Evolutionary conservation across 495 filamentous ascomycete genomes (phyloP).

Genomic region (Podospora pseudopauciseta): DNA sequence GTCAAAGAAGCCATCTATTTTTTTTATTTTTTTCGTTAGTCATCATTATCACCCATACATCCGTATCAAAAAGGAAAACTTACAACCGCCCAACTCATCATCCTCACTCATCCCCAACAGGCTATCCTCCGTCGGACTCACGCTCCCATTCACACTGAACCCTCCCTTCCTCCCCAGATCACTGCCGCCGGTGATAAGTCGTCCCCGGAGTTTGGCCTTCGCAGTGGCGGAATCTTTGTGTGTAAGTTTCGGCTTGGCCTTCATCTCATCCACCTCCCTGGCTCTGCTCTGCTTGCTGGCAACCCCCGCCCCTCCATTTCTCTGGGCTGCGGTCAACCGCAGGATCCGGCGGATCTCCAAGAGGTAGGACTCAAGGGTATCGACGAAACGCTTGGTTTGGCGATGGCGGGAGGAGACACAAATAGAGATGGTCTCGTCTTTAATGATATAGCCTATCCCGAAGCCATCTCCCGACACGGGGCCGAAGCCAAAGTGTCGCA

Average conservation of each 20-base stretch:
- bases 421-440: constrained; percentile 88
- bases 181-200: constrained; percentile 48
- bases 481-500: constrained; percentile 94
- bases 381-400: constrained; percentile 85
- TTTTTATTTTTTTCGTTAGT: not conserved
- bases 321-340: constrained; percentile 45
- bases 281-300: constrained; percentile 35
- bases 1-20: constrained; percentile 89
- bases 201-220: constrained; percentile 53
- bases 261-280: constrained; percentile 40
- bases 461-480: constrained; percentile 93
- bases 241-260: constrained; percentile 2
- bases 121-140: constrained; percentile 52
- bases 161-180: constrained; percentile 38
- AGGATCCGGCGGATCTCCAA: constrained; percentile 84
- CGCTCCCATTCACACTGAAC: constrained; percentile 42
- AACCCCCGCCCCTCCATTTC: constrained; percentile 42
- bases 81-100: constrained; percentile 89
- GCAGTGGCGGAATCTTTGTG: not conserved
- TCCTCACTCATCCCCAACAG: constrained; percentile 67
- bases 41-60: not conserved
- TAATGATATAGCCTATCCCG: constrained; percentile 98
- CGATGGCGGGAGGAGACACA: constrained; percentile 89
- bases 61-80: constrained; percentile 38
- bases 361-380: constrained; percentile 84